Evolutionary conservation across 1,139 yeast genomes (phyloP).

Genomic region (Hansenula lynferdii): DNA sequence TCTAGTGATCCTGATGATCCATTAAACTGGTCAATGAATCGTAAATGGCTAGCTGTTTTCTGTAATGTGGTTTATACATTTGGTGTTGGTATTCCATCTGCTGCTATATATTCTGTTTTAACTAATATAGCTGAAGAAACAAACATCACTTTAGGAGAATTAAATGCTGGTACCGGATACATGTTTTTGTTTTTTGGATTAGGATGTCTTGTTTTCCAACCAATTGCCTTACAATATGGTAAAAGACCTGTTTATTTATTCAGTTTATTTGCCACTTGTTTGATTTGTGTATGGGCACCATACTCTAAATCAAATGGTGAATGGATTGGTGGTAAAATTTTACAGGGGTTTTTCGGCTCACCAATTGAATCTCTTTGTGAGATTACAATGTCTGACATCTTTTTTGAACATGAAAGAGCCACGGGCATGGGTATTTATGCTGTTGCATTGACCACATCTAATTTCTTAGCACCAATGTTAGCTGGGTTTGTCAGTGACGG

Average conservation of each 20-base stretch:
- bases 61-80: conserved; percentile 35
- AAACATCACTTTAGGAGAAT: conserved; percentile 33
- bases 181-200: conserved; percentile 41
- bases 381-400: conserved; percentile 43
- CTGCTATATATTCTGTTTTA: conserved; percentile 42
- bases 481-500: conserved; percentile 45
- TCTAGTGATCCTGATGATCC: conserved; percentile 3
- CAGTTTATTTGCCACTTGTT: conserved; percentile 31
- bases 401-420: conserved; percentile 49
- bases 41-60: conserved; percentile 1
- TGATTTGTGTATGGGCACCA: conserved; percentile 41
- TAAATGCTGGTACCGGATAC: conserved; percentile 50
- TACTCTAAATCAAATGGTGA: conserved; percentile 33
- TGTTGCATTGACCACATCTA: conserved; percentile 33
- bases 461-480: conserved; percentile 39
- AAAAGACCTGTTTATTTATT: conserved; percentile 41
- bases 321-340: conserved; percentile 31
- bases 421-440: conserved; percentile 42
- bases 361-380: conserved; percentile 55
- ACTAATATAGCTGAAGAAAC: conserved; percentile 36
- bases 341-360: conserved; percentile 47
- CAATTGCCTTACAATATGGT: conserved; percentile 49
- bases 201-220: conserved; percentile 45
- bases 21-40: not conserved
- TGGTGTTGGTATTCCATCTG: conserved; percentile 42